Evolutionary conservation across 2,329 filamentous ascomycete species (phyloP), one percentile per base, ranked within the genome.

Genomic region (Fusarium sp.): DNA sequence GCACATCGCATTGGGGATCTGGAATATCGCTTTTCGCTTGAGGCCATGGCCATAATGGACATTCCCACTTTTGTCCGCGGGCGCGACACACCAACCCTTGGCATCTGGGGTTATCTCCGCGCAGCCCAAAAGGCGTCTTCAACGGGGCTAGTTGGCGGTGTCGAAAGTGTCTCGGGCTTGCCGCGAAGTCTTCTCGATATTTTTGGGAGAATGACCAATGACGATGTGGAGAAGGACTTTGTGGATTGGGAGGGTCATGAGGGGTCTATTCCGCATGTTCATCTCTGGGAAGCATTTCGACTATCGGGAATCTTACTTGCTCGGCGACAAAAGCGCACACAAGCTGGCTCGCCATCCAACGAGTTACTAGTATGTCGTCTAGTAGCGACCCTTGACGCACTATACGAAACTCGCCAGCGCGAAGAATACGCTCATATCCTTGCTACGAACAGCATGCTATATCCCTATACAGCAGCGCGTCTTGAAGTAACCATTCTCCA

Each of bases 271-370:
- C 74, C 75, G 4, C 78, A 79, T 31, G 76, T 73, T 35, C 78
- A 80, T 39, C 70, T 80, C 7, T 80, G 79, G 79, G 79, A 80
- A 24, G 70, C 77, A 1, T 80, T 75, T 62, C 74, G 79, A 3
- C 41, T 78, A 31, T 61, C 79, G 6, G 79, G 77, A 0, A 70
- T 80, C 7, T 26, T 80, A 10, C 65, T 76, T 10, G 48, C 52
- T n/a, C 76, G 78, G 3, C 57, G 77, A 17, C 51, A 64, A 18
- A 70, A 54, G 22, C 65, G 15, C 28, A 18, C 5, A 15, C 15
- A 7, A 7, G 2, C 52, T 13, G 5, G 8, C 3, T 51, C 57
- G 0, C 62, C 64, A 2, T 63, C 35, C 0, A 57, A 55, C 3
- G 76, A 79, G 18, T 35, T 76, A 2, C 56, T 80, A 7, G 47